Conservation (phyloP, 441 rosid species). For the Rhodomyrtus psidioides region DNA sequence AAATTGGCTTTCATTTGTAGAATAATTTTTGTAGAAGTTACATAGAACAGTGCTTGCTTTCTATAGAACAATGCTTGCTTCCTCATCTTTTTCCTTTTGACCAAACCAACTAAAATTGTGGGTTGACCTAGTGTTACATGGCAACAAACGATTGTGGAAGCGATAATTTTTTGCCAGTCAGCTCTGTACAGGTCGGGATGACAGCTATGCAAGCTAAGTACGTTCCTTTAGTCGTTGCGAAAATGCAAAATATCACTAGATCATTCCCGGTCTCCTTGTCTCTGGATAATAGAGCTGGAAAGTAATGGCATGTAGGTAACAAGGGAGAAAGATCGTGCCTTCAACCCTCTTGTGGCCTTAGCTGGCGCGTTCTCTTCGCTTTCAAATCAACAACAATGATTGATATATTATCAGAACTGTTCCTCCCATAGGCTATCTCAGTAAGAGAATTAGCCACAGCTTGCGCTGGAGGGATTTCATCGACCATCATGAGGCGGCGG, state of each 20-base stretch:
- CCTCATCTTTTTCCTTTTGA: neutral
- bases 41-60: neutral
- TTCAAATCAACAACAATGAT: constrained; percentile 54
- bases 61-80: neutral
- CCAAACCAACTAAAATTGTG: constrained; percentile 21
- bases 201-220: neutral
- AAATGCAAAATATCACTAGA: neutral
- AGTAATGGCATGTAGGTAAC: neutral
- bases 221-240: neutral
- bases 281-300: neutral
- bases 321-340: neutral
- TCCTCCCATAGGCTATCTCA: constrained; percentile 34
- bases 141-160: neutral
- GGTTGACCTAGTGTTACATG: constrained; percentile 7
- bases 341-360: constrained; percentile 11
- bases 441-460: constrained; percentile 42
- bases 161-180: neutral
- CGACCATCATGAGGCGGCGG: constrained; percentile 21
- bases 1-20: neutral
- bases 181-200: constrained; percentile 11
- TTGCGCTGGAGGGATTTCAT: constrained; percentile 33
- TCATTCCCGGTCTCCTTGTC: neutral
- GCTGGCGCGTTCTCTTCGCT: constrained; percentile 24
- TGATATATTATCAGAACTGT: constrained; percentile 52
- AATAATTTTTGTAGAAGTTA: neutral